These are phyloP conservation scores for Suillus brevipes DNA, from an alignment of 768 basidiomycete genomes.

Conservation along the genomic window DNA sequence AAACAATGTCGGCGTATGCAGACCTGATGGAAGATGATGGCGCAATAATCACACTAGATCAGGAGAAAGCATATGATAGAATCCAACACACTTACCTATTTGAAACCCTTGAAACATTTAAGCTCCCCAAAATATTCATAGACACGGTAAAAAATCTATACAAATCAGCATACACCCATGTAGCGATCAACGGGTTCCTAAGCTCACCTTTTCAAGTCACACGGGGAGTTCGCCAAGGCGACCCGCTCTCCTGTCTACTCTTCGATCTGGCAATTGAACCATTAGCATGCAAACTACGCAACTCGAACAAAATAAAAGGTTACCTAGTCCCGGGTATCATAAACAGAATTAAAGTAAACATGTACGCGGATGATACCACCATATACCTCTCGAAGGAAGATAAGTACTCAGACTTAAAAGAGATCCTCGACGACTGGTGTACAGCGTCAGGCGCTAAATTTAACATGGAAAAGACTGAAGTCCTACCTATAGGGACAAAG, in stretches of 20 bases:
- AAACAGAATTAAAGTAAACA: too few relatives aligned
- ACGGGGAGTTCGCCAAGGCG: not conserved
- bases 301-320: not conserved
- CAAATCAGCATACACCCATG: not conserved
- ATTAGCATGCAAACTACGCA: not conserved
- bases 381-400: too few relatives aligned
- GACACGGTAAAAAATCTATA: constrained; percentile 11
- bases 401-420: too few relatives aligned
- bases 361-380: too few relatives aligned
- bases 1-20: too few relatives aligned
- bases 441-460: too few relatives aligned
- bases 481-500: too few relatives aligned
- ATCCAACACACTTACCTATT: constrained; percentile 34
- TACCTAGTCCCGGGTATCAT: too few relatives aligned
- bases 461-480: too few relatives aligned
- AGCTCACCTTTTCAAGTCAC: not conserved
- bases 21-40: too few relatives aligned
- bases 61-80: constrained; percentile 28
- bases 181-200: not conserved
- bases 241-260: not conserved
- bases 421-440: too few relatives aligned
- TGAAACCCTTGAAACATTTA: constrained; percentile 21
- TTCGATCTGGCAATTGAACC: not conserved
- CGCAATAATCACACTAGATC: too few relatives aligned
- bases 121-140: constrained; percentile 30